Conservation (phyloP, 225 moss, liverwort and hornwort species). For the Pseudisothecium myosuroides region DNA sequence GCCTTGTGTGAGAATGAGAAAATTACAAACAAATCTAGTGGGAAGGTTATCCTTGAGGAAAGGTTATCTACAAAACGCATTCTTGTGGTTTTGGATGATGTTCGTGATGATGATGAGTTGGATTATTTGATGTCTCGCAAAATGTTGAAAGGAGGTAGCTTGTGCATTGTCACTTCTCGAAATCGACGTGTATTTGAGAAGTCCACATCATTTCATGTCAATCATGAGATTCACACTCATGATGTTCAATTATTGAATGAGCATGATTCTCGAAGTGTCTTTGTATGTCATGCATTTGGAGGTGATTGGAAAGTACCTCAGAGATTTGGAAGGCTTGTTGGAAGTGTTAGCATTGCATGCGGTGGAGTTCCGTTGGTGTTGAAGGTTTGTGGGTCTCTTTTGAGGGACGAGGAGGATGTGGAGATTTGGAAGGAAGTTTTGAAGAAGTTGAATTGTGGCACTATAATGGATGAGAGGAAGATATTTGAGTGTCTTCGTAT, state of each 20-base stretch:
- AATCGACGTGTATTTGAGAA: background rate
- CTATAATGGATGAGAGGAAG: background rate
- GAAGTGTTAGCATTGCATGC: background rate
- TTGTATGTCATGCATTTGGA: background rate
- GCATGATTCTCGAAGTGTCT: background rate
- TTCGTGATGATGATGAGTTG: background rate
- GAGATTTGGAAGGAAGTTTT: background rate
- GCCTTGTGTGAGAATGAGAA: background rate
- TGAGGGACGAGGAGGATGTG: background rate
- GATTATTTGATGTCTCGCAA: background rate
- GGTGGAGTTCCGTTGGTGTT: background rate
- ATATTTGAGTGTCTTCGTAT: background rate
- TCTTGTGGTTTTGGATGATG: background rate
- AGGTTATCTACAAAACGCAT: background rate
- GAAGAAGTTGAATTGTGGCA: background rate
- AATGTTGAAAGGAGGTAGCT: background rate
- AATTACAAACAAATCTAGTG: fast-evolving
- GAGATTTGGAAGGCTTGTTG: background rate
- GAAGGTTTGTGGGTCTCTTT: background rate
- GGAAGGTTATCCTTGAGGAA: background rate
- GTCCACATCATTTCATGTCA: background rate
- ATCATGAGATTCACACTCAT: background rate
- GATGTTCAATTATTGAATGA: background rate
- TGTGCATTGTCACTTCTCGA: background rate
- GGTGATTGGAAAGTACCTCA: background rate